Conservation (phyloP, 345 rosid species). For the Gynandropsis gynandra region DNA sequence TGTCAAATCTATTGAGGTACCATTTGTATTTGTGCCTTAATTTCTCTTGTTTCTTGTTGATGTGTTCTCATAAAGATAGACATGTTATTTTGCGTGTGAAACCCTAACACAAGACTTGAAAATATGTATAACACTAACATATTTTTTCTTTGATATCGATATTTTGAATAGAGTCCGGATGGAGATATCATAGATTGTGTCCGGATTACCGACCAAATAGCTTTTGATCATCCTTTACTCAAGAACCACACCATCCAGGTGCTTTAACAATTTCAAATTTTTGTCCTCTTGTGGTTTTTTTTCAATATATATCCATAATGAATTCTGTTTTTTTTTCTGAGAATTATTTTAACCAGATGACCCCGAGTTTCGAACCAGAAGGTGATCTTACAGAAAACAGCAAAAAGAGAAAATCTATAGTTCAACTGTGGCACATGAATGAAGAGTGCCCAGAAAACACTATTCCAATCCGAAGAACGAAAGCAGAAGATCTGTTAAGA, state of each 20-base stretch:
- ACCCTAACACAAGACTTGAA: background rate
- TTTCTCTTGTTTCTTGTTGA: too few relatives aligned
- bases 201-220: background rate
- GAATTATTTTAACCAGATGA: too few relatives aligned
- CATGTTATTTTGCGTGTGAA: too few relatives aligned
- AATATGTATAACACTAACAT: too few relatives aligned
- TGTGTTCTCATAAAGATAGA: too few relatives aligned
- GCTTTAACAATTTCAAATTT: too few relatives aligned
- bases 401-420: background rate
- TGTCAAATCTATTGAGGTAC: too few relatives aligned
- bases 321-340: too few relatives aligned
- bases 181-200: background rate
- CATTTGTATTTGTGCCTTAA: too few relatives aligned
- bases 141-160: background rate
- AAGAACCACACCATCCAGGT: background rate
- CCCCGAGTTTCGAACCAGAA: constrained; percentile 40
- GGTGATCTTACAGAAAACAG: constrained; percentile 15
- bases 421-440: constrained; percentile 39
- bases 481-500: constrained; percentile 35
- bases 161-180: background rate
- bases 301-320: too few relatives aligned
- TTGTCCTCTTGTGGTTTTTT: too few relatives aligned
- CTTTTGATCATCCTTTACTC: background rate
- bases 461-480: constrained; percentile 41
- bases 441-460: constrained; percentile 43